A percentile compares a stretch with the other conserved stretches of the same genome.
Conservation (phyloP, 2,329 filamentous ascomycete species). For the Cladosporium sp. region DNA sequence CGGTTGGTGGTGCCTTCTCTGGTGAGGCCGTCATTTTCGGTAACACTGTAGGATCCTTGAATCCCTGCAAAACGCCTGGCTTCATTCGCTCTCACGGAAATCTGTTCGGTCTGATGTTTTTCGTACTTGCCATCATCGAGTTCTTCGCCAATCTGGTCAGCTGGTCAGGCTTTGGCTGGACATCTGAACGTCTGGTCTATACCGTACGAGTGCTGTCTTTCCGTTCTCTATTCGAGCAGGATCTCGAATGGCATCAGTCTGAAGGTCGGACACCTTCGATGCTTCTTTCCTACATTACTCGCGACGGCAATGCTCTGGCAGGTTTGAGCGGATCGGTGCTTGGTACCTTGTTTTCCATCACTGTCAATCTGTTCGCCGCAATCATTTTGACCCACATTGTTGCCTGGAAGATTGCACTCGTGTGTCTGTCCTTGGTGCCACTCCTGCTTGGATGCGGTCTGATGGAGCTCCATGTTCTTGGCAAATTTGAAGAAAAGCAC, state of each 20-base stretch:
- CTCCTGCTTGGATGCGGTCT: conserved; percentile 65
- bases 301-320: conserved; percentile 64
- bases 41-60: conserved; percentile 11
- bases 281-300: conserved; percentile 65
- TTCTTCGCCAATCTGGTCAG: conserved; percentile 60
- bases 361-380: conserved; percentile 65
- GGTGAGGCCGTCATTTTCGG: conserved; percentile 58
- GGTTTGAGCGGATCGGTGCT: conserved; percentile 68
- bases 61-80: conserved; percentile 8
- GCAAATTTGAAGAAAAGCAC: conserved; percentile 55
- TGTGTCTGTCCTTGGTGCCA: conserved; percentile 65
- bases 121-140: conserved; percentile 57
- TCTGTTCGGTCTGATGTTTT: conserved; percentile 57
- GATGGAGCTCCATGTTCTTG: conserved; percentile 63
- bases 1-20: conserved; percentile 46
- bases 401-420: conserved; percentile 72
- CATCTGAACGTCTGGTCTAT: conserved; percentile 58
- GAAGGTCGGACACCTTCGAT: conserved; percentile 57
- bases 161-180: conserved; percentile 39
- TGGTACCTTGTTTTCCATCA: conserved; percentile 64
- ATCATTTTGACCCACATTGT: conserved; percentile 67
- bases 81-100: conserved; percentile 45
- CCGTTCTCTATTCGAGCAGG: conserved; percentile 61
- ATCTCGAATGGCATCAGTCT: conserved; percentile 68
- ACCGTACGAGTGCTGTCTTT: conserved; percentile 61